Conservation (phyloP, 2,329 filamentous ascomycete species). For the Trematosphaeria pertusa region DNA sequence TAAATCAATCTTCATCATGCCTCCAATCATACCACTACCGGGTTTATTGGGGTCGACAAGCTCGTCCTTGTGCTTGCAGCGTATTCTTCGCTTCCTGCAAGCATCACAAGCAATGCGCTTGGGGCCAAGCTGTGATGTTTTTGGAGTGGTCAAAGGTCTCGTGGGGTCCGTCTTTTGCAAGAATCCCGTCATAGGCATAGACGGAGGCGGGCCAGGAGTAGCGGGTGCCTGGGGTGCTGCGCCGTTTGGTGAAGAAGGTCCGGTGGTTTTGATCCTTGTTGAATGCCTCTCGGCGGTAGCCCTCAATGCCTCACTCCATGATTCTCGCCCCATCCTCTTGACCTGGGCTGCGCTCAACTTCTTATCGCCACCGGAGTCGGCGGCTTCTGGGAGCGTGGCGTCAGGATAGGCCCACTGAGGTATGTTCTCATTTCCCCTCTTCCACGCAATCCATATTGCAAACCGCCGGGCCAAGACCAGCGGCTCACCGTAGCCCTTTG, state of each 20-base stretch:
- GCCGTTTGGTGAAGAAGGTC: slow-evolving; percentile 21
- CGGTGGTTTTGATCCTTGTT: slow-evolving; percentile 47
- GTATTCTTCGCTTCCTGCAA: slow-evolving; percentile 67
- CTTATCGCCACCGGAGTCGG: slow-evolving; percentile 51
- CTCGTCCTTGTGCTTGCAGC: slow-evolving; percentile 69
- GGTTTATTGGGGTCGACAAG: slow-evolving; percentile 45
- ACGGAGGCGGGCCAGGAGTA: slow-evolving; percentile 30
- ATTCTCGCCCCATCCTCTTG: slow-evolving; percentile 63
- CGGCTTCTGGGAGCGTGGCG: slow-evolving; percentile 55
- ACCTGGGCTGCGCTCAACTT: slow-evolving; percentile 63
- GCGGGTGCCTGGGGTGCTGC: slow-evolving; percentile 21
- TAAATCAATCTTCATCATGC: slow-evolving; percentile 40
- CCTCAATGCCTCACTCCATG: slow-evolving; percentile 52
- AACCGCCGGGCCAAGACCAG: slow-evolving; percentile 66
- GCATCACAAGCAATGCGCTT: slow-evolving; percentile 68
- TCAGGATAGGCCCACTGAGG: slow-evolving; percentile 68
- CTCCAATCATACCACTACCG: slow-evolving; percentile 19
- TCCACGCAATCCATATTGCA: slow-evolving; percentile 72
- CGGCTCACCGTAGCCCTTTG: slow-evolving; percentile 67
- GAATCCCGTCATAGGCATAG: slow-evolving; percentile 41
- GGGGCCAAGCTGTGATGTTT: slow-evolving; percentile 65
- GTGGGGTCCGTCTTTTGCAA: slow-evolving; percentile 44
- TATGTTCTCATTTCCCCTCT: slow-evolving; percentile 68
- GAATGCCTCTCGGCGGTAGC: slow-evolving; percentile 49
- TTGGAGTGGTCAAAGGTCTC: slow-evolving; percentile 57